Evolutionary conservation across 805 yeast species (phyloP), one percentile per base, ranked within the genome.

Genomic region (Sugiyamaella lignohabitans): DNA sequence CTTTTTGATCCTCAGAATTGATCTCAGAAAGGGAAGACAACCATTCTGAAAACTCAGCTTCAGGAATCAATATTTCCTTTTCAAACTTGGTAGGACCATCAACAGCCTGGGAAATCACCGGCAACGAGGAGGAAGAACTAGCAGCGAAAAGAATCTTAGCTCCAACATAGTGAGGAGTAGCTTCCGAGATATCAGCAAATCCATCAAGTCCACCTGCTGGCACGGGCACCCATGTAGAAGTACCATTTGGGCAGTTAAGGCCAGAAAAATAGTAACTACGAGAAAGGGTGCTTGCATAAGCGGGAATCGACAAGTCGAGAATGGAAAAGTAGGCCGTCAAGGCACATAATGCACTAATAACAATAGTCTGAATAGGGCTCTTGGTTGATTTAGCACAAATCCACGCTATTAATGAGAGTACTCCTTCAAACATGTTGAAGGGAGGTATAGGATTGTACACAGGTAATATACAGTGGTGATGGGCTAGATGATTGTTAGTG

Each of bases 311-410:
- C 40, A 65, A 56, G 54, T 68, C 70, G 49, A 78, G 66, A 52
- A 63, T 75, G 2, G 89, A 75, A 49, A 89, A 72, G 62, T 89
- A 91, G 5, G 91, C 83, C 45, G 85, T 67, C 2, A 95, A 82
- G 2, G 95, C 93, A 36, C 87, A 62, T 42, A 88, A 66, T 11
- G 91, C 74, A 4, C 87, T 76, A 47, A 78, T 59, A 40, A 87
- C 78, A 45, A 89, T 80, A 46, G 87, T 76, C 65, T 89, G 98
- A 55, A 91, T 86, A 16, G 98, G 98, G 60, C 81, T 76, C 50
- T 77, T 76, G 11, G 95, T 93, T 45, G 91, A 78, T 19, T 74
- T 62, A 48, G 63, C 67, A 21, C 48, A 30, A 16, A 40, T 30
- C 44, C 48, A 40, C 6, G 40, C 43, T 16, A 45, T 38, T 21